phyloP scores from a whole-genome alignment of 2,329 filamentous ascomycete genomes.

The Huntiella abstrusa region DNA sequence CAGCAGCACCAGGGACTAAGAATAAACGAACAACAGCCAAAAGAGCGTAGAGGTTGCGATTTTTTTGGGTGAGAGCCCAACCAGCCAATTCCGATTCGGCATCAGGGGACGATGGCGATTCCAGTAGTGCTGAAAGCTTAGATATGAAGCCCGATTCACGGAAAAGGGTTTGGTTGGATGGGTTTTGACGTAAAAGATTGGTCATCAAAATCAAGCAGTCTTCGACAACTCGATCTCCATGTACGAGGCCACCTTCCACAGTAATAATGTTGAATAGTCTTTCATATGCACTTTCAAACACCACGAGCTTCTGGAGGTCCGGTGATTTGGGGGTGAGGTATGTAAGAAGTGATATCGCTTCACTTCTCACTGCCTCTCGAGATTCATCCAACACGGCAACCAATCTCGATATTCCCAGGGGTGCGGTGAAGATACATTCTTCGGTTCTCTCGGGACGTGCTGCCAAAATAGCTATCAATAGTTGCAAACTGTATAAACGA shows the following conservation, averaged over 20 bases:
- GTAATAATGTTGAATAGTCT: conserved; percentile 67
- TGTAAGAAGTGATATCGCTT: conserved; percentile 70
- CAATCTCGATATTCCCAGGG: conserved; percentile 69
- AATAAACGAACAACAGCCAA: conserved; percentile 76
- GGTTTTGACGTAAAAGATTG: conserved; percentile 71
- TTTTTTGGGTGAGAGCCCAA: conserved; percentile 60
- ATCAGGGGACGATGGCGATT: conserved; percentile 32
- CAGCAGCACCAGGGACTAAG: conserved; percentile 58
- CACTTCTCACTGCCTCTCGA: conserved; percentile 73
- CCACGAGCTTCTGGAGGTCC: conserved; percentile 87
- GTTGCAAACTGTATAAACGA: conserved; percentile 74
- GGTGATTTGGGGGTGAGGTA: conserved; percentile 71
- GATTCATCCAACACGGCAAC: conserved; percentile 70
- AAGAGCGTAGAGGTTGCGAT: conserved; percentile 83
- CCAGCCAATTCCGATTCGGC: conserved; percentile 38
- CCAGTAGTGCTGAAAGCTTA: conserved; percentile 50
- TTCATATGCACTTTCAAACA: conserved; percentile 87
- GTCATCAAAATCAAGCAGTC: conserved; percentile 83
- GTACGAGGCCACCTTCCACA: conserved; percentile 58
- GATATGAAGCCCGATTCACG: conserved; percentile 72
- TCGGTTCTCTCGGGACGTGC: conserved; percentile 82
- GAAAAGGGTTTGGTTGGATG: conserved; percentile 86
- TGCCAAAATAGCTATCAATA: conserved; percentile 68
- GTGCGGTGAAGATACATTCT: conserved; percentile 80
- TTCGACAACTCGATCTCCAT: conserved; percentile 75